A percentile compares a stretch with the other conserved stretches of the same genome.
phyloP scores from a whole-genome alignment of 805 yeast genomes.

The Teunomyces aglyptinius region DNA sequence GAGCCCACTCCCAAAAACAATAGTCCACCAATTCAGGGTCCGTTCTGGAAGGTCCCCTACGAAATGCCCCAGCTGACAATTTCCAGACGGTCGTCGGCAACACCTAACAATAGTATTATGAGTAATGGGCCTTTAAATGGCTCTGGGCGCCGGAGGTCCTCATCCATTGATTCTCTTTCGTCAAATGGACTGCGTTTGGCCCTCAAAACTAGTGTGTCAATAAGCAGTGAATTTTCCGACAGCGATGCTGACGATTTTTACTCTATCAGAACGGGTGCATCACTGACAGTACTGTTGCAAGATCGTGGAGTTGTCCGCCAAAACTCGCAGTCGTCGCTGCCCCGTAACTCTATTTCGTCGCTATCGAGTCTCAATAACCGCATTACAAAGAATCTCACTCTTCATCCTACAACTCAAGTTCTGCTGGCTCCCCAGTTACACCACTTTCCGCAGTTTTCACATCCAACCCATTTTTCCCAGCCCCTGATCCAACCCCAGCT shows the following conservation, averaged over 20 bases:
- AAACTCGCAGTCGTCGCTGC: conserved; percentile 22
- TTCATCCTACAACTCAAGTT: conserved; percentile 3
- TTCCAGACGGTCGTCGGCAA: conserved; percentile 15
- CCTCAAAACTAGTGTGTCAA: conserved; percentile 23
- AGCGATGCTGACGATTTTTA: conserved; percentile 33
- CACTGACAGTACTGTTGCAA: conserved; percentile 10
- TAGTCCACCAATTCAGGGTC: conserved; percentile 37
- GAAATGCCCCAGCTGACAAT: conserved; percentile 43
- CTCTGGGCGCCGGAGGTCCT: conserved; percentile 30
- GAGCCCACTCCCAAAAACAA: conserved; percentile 13
- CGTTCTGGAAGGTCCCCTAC: conserved; percentile 63
- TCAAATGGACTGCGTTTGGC: conserved; percentile 40
- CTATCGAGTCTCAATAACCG: conserved; percentile 32
- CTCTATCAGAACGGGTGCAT: conserved; percentile 20
- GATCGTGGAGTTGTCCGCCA: conserved; percentile 7
- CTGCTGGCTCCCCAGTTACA: neutral
- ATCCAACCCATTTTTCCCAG: neutral
- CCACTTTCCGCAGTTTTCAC: neutral
- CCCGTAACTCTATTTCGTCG: conserved; percentile 33
- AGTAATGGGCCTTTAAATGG: conserved; percentile 7
- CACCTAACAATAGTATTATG: conserved; percentile 8
- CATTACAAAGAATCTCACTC: conserved; percentile 18
- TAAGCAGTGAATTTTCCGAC: conserved; percentile 26
- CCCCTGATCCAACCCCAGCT: conserved; percentile 6
- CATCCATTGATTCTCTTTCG: conserved; percentile 48